Conservation (phyloP, 495 filamentous ascomycete genomes). For the Margaritispora aquatica region DNA sequence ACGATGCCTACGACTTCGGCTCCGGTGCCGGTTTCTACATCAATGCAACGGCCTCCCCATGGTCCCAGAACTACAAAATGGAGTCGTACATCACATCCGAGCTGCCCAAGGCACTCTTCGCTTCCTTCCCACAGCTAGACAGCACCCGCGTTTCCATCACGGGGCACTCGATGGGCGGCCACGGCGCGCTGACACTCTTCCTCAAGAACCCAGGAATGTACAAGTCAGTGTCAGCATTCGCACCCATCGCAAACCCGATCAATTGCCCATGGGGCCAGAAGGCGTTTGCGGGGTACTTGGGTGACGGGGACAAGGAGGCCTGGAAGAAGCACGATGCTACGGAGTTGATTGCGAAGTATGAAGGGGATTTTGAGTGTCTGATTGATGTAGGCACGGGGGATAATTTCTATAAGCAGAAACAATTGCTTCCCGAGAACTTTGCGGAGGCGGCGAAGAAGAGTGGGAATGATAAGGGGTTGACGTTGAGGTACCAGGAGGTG, state of each 20-base stretch:
- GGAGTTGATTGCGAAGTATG: conserved; percentile 74
- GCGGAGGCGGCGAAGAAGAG: conserved; percentile 67
- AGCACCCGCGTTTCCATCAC: conserved; percentile 64
- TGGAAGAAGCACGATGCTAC: conserved; percentile 94
- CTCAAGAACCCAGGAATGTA: conserved; percentile 87
- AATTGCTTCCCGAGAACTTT: conserved; percentile 92
- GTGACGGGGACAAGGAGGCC: conserved; percentile 58
- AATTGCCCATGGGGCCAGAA: conserved; percentile 93
- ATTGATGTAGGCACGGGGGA: conserved; percentile 92
- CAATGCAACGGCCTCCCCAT: conserved; percentile 75
- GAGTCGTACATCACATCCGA: conserved; percentile 83
- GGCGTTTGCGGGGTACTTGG: conserved; percentile 87
- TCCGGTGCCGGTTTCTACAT: conserved; percentile 91
- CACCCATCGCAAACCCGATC: conserved; percentile 83
- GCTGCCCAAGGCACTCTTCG: conserved; percentile 70
- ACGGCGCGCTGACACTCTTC: conserved; percentile 88
- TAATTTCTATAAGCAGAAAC: conserved; percentile 90
- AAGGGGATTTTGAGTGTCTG: conserved; percentile 57
- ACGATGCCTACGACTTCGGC: conserved; percentile 86
- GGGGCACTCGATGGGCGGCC: conserved; percentile 94
- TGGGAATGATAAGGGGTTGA: conserved; percentile 58
- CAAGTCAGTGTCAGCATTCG: conserved; percentile 80
- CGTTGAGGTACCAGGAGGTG: conserved; percentile 73
- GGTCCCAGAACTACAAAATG: conserved; percentile 76
- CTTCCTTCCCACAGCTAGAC: conserved; percentile 61